Evolutionary conservation across 768 basidiomycete species (phyloP), one percentile per base, ranked within the genome.

Genomic region (Pulveroboletus frians): DNA sequence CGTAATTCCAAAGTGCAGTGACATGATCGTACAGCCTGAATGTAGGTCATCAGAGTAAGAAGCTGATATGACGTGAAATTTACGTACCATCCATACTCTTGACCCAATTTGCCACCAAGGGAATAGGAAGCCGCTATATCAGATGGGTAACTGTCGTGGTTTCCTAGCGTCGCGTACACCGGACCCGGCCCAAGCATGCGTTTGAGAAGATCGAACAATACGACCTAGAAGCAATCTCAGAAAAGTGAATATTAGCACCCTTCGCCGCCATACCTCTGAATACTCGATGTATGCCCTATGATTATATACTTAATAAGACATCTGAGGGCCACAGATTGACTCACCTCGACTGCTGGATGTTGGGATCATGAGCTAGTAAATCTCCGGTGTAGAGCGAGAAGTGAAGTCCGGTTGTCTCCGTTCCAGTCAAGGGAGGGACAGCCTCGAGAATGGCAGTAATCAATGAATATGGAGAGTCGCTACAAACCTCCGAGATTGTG

Each of bases 11-110:
- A 3, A 90, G 76, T 0, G 69, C 58, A 18, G 88, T 76, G 43
- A 90, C 71, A 55, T 88, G 86, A 50, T 88, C 79, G 56, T 90
- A 90, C 57, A 89, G 79, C 88, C 86, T 85, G 36, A 20, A 40
- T 17, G 32, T 18, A 47, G 30, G 17, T 34, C 21, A 50, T 26
- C 47, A 31, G 7, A 27, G 5, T 4, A 27, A 15, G 32, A 13
- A 9, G 46, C 29, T 14, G 23, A 15, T 15, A 9, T 2, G n/a
- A n/a, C 5, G 13, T 23, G 38, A n/a, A 42, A 34, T 17, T 10
- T 3, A 27, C 71, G 18, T 57, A 83, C 83, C 84, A 87, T 67
- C 77, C 79, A 61, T 81, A 87, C 62, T 87, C 82, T 5, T 75
- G 56, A 1, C 76, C 79, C 11, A 86, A 69, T 3, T 59, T 53